These are phyloP conservation scores for Xerocomus amazonicus DNA, from an alignment of 1,284 basidiomycete species.

Conservation along the genomic window DNA sequence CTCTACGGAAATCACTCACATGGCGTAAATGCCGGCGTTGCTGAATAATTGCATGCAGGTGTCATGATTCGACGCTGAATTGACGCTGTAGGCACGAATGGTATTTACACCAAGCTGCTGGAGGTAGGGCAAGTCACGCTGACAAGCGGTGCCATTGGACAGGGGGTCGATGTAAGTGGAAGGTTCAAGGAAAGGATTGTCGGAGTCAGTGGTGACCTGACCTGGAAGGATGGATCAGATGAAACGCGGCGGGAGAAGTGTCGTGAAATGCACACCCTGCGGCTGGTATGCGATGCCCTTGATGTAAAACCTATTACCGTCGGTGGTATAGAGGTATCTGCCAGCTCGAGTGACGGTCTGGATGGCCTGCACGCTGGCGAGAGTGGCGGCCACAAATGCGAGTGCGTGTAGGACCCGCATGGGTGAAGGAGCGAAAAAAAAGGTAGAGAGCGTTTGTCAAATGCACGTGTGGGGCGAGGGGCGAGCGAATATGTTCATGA, in stretches of 20 bases:
- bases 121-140: constrained; percentile 77
- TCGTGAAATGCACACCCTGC: constrained; percentile 51
- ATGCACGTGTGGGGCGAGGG: neutral
- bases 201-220: constrained; percentile 43
- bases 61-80: constrained; percentile 80
- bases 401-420: constrained; percentile 14
- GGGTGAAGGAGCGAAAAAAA: constrained; percentile 21
- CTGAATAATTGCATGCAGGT: constrained; percentile 79
- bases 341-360: constrained; percentile 60
- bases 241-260: neutral
- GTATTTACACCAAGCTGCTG: constrained; percentile 68
- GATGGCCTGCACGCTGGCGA: constrained; percentile 50
- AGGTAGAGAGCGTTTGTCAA: constrained; percentile 3
- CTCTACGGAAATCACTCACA: constrained; percentile 49
- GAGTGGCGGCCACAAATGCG: constrained; percentile 25
- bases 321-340: constrained; percentile 74
- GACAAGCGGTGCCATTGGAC: constrained; percentile 63
- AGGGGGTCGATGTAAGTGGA: constrained; percentile 76
- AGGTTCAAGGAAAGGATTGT: constrained; percentile 77
- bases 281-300: constrained; percentile 91
- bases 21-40: constrained; percentile 81
- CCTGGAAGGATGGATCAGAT: constrained; percentile 35
- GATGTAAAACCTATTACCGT: constrained; percentile 81
- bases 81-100: constrained; percentile 83
- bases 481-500: neutral